Base-by-base conservation (phyloP, 164 flowering plant genomes). In the Berberis thunbergii region DNA sequence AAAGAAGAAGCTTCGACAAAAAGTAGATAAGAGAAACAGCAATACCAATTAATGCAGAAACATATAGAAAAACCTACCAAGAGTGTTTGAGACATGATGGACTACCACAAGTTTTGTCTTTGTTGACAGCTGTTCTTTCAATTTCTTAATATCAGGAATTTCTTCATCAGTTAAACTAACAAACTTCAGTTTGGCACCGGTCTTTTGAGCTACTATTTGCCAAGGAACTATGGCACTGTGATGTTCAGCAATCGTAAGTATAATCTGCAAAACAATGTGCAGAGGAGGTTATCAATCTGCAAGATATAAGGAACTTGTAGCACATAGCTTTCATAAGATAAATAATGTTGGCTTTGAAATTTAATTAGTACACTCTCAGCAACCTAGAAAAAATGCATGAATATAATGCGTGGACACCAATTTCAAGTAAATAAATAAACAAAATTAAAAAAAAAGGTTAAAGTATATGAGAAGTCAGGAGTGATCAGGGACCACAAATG, bases 221-320 rank as follows among this genome's bases (percentile, higher is more conserved):
- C 98, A 95, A 6, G 99, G 99, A 73, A 95, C 98, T 71, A 95
- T 84, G n/a, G 84, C 83, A 77, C 99, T 95, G 64, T 95, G 99
- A 79, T 95, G 99, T 69, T 95, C 99, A 64, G 98, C 99, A 64
- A 91, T 63, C 41, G 97, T 86, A 43, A 88, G 84, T 45, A 95
- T 41, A 57, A 95, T 67, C 99, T 91, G 96, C 66, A 77, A 73
- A 11, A 53, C 41, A 68, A 61, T 9, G 2, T 26, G 54, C 54
- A 52, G 1, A 11, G n/a, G 11, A 1, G n/a, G 54, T 10, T 13
- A 11, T 12, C 6, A 43, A 52, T 26, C 26, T 26, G 4, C 41
- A 3, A n/a, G 54, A 41, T 7, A 54, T 13, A 26, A 38, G 38
- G 41, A 54, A 2, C 26, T 26, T 26, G 26, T 26, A 26, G 26